phyloP scores from a whole-genome alignment of 805 yeast genomes.

The Yarrowia sp. region DNA sequence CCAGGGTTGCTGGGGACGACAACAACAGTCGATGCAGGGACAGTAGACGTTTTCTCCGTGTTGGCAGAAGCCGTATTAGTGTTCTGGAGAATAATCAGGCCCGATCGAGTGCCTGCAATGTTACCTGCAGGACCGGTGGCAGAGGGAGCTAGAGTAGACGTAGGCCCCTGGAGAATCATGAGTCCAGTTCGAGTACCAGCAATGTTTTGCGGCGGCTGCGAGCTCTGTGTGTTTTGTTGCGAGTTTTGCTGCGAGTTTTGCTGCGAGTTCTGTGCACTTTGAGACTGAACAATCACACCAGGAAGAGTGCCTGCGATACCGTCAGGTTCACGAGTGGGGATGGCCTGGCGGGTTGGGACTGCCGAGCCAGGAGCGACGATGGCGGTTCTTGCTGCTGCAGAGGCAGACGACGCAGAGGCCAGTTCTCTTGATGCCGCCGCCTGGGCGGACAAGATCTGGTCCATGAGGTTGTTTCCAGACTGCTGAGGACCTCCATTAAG shows the following conservation, averaged over 20 bases:
- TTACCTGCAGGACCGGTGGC: not conserved
- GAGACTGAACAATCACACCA: not conserved
- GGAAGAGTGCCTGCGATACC: not conserved
- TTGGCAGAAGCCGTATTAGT: not conserved
- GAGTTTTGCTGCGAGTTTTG: no score
- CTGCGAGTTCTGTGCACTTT: not conserved
- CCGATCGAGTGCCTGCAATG: conserved; percentile 5
- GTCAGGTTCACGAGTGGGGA: conserved; percentile 12
- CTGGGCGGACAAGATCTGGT: not conserved
- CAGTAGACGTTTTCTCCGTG: not conserved
- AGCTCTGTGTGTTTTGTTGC: not conserved
- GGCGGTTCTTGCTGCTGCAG: not conserved
- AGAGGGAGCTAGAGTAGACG: not conserved
- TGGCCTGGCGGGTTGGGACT: not conserved
- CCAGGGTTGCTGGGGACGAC: not conserved
- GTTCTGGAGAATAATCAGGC: conserved; percentile 2
- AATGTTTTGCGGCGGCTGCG: not conserved
- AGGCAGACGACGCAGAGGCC: not conserved
- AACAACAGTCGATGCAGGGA: not conserved
- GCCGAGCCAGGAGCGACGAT: not conserved
- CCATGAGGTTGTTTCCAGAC: conserved; percentile 4
- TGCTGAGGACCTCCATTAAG: not conserved
- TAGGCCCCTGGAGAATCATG: not conserved
- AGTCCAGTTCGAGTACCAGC: conserved; percentile 14
- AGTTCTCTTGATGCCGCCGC: not conserved